These are phyloP conservation scores for Pugionium cornutum DNA, from an alignment of 345 rosid species.

Conservation along the genomic window DNA sequence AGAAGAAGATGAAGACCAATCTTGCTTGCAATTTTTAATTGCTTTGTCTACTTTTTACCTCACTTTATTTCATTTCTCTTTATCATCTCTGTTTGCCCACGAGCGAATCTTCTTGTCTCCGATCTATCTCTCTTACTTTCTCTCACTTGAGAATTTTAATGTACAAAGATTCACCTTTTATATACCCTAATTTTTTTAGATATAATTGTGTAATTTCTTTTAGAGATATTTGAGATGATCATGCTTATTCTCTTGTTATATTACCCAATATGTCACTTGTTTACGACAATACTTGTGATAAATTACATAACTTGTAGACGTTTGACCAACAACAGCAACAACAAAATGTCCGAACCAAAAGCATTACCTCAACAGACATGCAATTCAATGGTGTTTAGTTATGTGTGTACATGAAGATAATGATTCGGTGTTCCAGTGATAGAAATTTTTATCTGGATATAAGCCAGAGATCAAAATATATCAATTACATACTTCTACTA, in stretches of 20 bases:
- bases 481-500: neutral
- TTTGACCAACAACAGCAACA: too few relatives aligned
- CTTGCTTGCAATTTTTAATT: conserved; percentile 40
- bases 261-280: neutral
- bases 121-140: conserved; percentile 28
- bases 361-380: conserved; percentile 1
- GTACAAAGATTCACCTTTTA: conserved; percentile 32
- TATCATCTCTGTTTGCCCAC: conserved; percentile 24
- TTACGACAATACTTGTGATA: conserved; percentile 16
- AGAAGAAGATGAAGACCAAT: conserved; percentile 24
- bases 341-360: too few relatives aligned
- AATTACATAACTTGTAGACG: neutral
- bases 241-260: too few relatives aligned
- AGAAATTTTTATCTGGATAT: neutral
- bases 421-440: neutral
- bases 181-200: neutral
- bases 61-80: conserved; percentile 36
- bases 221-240: neutral
- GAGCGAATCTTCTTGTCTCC: conserved; percentile 32
- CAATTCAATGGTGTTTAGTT: conserved; percentile 23
- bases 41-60: conserved; percentile 34
- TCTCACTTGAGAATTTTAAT: conserved; percentile 7
- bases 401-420: neutral
- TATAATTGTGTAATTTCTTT: neutral
- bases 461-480: neutral